Conservation (phyloP, 176 grass and related monocot species). For the Carex myosuroides region DNA sequence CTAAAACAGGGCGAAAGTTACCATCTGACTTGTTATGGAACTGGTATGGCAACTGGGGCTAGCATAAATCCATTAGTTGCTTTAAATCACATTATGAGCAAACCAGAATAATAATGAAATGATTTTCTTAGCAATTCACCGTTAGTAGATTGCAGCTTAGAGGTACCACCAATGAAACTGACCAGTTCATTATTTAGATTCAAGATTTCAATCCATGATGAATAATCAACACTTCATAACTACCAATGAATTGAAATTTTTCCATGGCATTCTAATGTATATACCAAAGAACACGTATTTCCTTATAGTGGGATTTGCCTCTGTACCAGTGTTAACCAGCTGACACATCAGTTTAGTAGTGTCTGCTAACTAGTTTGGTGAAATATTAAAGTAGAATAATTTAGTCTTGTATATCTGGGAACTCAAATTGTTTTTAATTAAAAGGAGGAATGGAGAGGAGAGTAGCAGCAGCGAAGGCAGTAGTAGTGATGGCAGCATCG, state of each 20-base stretch:
- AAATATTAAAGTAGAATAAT: background rate
- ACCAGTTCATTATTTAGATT: background rate
- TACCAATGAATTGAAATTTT: background rate
- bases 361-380: background rate
- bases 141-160: background rate
- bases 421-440: background rate
- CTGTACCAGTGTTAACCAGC: background rate
- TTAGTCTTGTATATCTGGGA: background rate
- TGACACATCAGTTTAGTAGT: background rate
- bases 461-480: constrained; percentile 89
- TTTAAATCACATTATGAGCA: background rate
- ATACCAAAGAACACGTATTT: background rate
- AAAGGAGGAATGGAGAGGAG: constrained; percentile 67
- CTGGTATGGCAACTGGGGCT: background rate
- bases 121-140: background rate
- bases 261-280: background rate
- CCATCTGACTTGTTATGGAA: background rate
- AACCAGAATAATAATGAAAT: background rate
- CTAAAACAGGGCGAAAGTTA: background rate
- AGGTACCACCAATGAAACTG: background rate
- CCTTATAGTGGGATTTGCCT: background rate
- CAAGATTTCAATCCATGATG: background rate
- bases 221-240: background rate
- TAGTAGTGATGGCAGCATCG: constrained; percentile 58
- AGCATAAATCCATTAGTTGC: background rate